Evolutionary conservation across 2,329 filamentous ascomycete species (phyloP), one percentile per base, ranked within the genome.

Genomic region (Penicillium oxalicum): DNA sequence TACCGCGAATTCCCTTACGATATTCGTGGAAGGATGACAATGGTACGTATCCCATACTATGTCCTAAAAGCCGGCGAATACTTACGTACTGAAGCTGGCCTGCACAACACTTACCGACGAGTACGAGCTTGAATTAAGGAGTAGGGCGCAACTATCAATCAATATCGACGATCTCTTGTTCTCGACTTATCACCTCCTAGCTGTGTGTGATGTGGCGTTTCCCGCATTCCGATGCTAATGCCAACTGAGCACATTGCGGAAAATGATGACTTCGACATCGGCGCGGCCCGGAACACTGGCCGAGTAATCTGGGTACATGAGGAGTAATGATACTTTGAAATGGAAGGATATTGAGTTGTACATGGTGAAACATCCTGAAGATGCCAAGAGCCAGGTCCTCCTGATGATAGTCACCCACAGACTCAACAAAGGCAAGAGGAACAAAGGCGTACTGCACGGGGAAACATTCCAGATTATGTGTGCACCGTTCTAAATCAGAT

Each of bases 281-380:
- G 53, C 54, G 2, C 46, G 49, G 34, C 52, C 54, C 33, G 40
- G 57, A 33, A 61, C 51, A 7, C 39, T 61, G 2, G 11, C 59
- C 12, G 42, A 54, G 40, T 54, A 51, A 12, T 49, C 42, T 1
- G 50, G 50, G n/a, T 59, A 61, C 34, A 44, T 55, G 8, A 33
- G 44, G 26, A 40, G 24, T 24, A 55, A 54, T 11, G 50, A 60
- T 40, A 39, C 50, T 0, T 44, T 60, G n/a, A 60, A 59, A 52
- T 61, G 44, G 55, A 57, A 59, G 35, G 53, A 61, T 48, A 57
- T 61, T 41, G 46, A 60, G 13, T 50, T 60, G 11, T 60, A 43
- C 44, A 58, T 60, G 45, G 55, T 60, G 24, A 59, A 59, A 40
- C 34, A 58, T 36, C 55, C 54, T 3, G 51, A 60, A 36, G 18